Evolutionary conservation across 2,329 filamentous ascomycete genomes (phyloP), one percentile per base, ranked within the genome.

Genomic region (Bimuria novae-zelandiae): DNA sequence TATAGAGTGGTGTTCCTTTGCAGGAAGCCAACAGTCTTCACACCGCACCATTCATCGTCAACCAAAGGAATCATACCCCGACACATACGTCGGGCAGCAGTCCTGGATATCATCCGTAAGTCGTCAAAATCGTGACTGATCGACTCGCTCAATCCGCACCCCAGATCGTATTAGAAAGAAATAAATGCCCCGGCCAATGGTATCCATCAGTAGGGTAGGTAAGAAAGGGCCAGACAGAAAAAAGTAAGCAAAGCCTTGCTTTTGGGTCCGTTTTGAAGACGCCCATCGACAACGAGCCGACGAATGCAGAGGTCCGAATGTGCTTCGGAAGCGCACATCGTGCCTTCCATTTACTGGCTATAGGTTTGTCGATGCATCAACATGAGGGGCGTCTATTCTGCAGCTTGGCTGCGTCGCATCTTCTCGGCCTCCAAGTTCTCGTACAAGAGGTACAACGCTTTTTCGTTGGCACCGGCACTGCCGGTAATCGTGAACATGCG

Each of bases 401-500:
- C 80, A 40, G 82, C 80, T 57, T 86, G 84, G 81, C 91, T 96
- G 74, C 94, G 90, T 68, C 94, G 91, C 87, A 95, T 95, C 85
- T 99, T 99, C 82, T 99, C 94, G 14, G 92, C 93, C 80, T 99
- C 94, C 46, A 99, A 85, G 77, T 99, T 99, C 82, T 99, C 94
- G 75, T 99, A 99, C 59, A 99, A 82, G 49, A 99, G 86, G 77
- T 96, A 97, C 23, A 99, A 82, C 4, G 94, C 94, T 65, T 92
- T 93, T 78, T 99, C 94, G 69, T 99, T 99, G 60, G 92, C 91
- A 77, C 88, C 89, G 55, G 90, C 88, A 56, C 90, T 95, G 63
- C 94, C 94, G 84, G 96, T 97, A 74, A 99, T 99, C 70, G 94
- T 99, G 80, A 99, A 99, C 94, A 99, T 99, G 69, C 94, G 88